These are phyloP conservation scores for Dioscorea alata DNA, from an alignment of 106 monocot genomes.

Conservation along the genomic window DNA sequence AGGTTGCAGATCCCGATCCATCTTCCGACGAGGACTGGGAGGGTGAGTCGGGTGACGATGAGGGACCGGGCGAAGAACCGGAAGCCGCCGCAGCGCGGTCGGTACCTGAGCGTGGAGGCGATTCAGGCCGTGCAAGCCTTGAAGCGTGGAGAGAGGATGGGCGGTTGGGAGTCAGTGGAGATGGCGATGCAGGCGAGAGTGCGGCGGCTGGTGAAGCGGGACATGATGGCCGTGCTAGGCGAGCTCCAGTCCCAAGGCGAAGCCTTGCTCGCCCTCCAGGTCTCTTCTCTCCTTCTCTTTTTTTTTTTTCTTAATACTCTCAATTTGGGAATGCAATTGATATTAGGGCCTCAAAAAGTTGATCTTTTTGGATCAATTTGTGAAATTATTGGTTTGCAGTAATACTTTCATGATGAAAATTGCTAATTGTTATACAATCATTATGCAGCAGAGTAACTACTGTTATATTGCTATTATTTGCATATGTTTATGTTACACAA, in stretches of 20 bases:
- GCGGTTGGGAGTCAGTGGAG: constrained; percentile 15
- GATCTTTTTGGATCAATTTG: background rate
- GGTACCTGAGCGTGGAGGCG: constrained; percentile 87
- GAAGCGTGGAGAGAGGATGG: constrained; percentile 36
- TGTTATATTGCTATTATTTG: too few relatives aligned
- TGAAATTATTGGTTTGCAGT: background rate
- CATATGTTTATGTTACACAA: too few relatives aligned
- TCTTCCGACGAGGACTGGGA: background rate
- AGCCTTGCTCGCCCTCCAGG: constrained; percentile 60
- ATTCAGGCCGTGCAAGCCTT: constrained; percentile 92
- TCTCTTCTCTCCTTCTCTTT: background rate
- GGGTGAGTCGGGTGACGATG: constrained; percentile 22
- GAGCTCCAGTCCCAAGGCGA: constrained; percentile 67
- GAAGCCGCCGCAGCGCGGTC: constrained; percentile 74
- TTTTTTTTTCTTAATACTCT: background rate
- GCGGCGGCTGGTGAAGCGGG: constrained; percentile 69
- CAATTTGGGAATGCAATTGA: background rate
- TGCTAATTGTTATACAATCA: too few relatives aligned
- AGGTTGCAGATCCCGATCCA: background rate
- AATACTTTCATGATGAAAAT: too few relatives aligned
- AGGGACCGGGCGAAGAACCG: constrained; percentile 88
- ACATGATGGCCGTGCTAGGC: constrained; percentile 69
- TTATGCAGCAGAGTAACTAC: too few relatives aligned
- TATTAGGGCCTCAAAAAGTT: background rate
- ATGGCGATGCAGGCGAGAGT: constrained; percentile 43